phyloP scores from a whole-genome alignment of 1,284 basidiomycete species.

The Blastosporella zonata region DNA sequence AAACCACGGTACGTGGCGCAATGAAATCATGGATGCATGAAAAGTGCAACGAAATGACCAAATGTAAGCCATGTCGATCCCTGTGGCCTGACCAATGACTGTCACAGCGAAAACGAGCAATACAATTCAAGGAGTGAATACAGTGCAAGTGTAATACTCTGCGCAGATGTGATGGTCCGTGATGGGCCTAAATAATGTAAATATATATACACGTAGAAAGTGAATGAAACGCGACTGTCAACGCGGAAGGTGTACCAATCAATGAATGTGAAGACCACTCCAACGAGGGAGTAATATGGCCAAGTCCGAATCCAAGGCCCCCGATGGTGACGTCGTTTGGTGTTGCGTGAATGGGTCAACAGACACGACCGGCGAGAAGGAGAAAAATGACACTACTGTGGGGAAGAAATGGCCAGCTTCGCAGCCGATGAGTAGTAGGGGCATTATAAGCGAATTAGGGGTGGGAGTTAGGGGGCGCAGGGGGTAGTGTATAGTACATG shows the following conservation, averaged over 20 bases:
- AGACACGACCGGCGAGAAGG: slow-evolving; percentile 4
- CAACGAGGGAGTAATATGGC: not conserved
- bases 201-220: not conserved
- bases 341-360: slow-evolving; percentile 4
- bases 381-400: slow-evolving; percentile 16
- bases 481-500: slow-evolving; percentile 13
- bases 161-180: not conserved
- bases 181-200: not conserved
- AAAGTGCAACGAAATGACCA: too few species aligned
- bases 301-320: slow-evolving; percentile 12
- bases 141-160: not conserved
- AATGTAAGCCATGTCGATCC: not conserved
- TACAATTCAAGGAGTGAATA: not conserved
- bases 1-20: too few species aligned
- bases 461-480: slow-evolving; percentile 1
- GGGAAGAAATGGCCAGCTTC: slow-evolving; percentile 10
- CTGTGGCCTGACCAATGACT: too few species aligned
- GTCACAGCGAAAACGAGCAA: not conserved
- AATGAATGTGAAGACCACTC: slow-evolving; percentile 16
- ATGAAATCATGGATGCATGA: too few species aligned
- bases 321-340: slow-evolving; percentile 1
- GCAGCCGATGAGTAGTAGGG: slow-evolving; percentile 12
- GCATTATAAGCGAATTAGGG: slow-evolving; percentile 17
- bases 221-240: slow-evolving; percentile 3
- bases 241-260: slow-evolving; percentile 2